Evolutionary conservation across 2,329 filamentous ascomycete species (phyloP), one percentile per base, ranked within the genome.

Genomic region (Sporothrix luriei): DNA sequence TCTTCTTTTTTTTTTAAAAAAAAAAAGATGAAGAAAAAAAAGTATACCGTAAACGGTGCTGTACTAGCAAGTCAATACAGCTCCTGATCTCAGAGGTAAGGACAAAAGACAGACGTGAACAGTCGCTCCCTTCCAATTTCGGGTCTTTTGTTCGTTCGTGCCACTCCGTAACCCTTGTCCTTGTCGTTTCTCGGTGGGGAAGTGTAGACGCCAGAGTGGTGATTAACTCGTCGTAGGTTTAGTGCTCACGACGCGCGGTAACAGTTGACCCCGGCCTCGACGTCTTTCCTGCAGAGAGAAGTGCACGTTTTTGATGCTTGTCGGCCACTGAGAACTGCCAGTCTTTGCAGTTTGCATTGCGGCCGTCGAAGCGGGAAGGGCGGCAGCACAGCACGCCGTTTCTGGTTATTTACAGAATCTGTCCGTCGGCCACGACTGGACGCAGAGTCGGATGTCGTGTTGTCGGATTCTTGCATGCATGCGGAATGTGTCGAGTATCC

Each of bases 401-500:
- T 7, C 33, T 5, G 9, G 2, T 33, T 33, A 33, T 0, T 66
- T 66, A 24, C 49, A 33, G 11, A 24, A 26, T 40, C 43, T 29
- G 16, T 54, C 49, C 21, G 64, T 66, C 64, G 49, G 64, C 55
- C 29, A 54, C 49, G 33, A 33, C 7, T 66, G 13, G 62, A 29
- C 1, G n/a, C 62, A 66, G 48, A 1, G 10, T 21, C 40, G 40
- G 11, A 48, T 13, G 4, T 11, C 19, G 10, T 24, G 24, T 65
- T 13, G 46, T 65, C 26, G 46, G 19, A n/a, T 46, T 61, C n/a
- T 19, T 40, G 33, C 55, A 59, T 59, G 19, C 11, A 43, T 43
- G 14, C 40, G 40, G 54, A 11, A 21, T 21, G 4, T 61, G 24
- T 62, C 57, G 38, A 46, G 38, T 26, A n/a, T 24, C 57, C n/a